phyloP scores from a whole-genome alignment of 768 basidiomycete genomes.

The Tylopilus sp. region DNA sequence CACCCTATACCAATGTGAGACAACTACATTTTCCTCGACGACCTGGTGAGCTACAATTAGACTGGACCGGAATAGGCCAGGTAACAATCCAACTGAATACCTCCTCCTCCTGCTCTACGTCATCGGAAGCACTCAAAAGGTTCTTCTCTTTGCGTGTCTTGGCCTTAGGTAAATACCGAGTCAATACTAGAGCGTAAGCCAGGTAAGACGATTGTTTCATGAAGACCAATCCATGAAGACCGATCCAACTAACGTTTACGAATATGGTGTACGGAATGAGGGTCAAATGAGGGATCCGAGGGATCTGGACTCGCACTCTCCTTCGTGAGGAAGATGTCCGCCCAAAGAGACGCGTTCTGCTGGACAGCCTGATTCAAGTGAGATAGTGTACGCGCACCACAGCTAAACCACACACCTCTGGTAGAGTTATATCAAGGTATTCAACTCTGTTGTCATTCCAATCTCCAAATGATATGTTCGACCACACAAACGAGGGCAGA shows the following conservation, averaged over 20 bases:
- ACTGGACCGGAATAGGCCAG: conserved; percentile 2
- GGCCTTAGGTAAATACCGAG: conserved; percentile 71
- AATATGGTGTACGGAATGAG: conserved; percentile 60
- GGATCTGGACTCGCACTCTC: conserved; percentile 68
- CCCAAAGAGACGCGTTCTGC: conserved; percentile 79
- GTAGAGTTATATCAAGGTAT: conserved; percentile 61
- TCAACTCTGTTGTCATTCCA: conserved; percentile 60
- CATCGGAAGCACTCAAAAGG: conserved; percentile 51
- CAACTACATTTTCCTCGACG: conserved; percentile 53
- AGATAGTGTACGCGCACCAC: background rate
- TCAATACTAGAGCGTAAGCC: conserved; percentile 56
- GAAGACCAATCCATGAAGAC: background rate
- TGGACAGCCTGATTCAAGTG: conserved; percentile 56
- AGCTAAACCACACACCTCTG: conserved; percentile 46
- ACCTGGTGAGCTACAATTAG: conserved; percentile 18
- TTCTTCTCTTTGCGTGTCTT: conserved; percentile 83
- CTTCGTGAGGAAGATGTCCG: conserved; percentile 72
- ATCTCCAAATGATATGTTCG: conserved; percentile 74
- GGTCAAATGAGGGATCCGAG: conserved; percentile 47
- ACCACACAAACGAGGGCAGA: conserved; percentile 72
- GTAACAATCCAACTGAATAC: conserved; percentile 29
- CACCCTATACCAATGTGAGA: conserved; percentile 83
- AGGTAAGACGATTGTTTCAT: conserved; percentile 1
- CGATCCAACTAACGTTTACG: conserved; percentile 63
- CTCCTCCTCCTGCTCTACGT: conserved; percentile 43